phyloP scores from a whole-genome alignment of 441 rosid species.

The Gossypium lobatum region DNA sequence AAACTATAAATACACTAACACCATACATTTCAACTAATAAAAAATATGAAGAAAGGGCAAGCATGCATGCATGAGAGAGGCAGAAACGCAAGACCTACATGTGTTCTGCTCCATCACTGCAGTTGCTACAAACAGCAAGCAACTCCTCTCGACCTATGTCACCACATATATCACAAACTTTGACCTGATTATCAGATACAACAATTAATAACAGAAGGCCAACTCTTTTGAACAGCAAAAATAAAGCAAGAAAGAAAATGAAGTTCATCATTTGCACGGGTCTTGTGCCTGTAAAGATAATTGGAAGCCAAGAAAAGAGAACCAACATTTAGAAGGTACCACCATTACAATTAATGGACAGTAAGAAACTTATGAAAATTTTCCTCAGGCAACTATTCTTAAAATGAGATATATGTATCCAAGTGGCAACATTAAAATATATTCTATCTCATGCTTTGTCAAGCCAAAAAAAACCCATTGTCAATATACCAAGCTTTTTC shows the following conservation, averaged over 20 bases:
- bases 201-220: background rate
- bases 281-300: background rate
- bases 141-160: conserved; percentile 24
- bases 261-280: background rate
- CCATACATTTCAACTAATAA: background rate
- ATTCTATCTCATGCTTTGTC: background rate
- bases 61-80: background rate
- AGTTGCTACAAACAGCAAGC: conserved; percentile 34
- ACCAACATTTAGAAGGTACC: background rate
- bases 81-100: conserved; percentile 14
- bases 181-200: conserved; percentile 21
- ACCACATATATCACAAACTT: conserved; percentile 34
- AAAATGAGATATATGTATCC: background rate
- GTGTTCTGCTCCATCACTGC: conserved; percentile 39
- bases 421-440: too few species aligned
- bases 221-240: background rate
- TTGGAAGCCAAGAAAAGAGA: background rate
- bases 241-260: background rate
- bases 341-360: background rate
- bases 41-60: background rate
- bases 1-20: background rate
- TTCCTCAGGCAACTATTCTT: background rate
- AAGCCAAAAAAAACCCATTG: background rate
- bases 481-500: background rate
- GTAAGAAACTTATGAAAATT: background rate